Percentiles rank a stretch among this genome's conserved stretches.
Conservation (phyloP, 805 yeast species). For the Nakazawaea populi region DNA sequence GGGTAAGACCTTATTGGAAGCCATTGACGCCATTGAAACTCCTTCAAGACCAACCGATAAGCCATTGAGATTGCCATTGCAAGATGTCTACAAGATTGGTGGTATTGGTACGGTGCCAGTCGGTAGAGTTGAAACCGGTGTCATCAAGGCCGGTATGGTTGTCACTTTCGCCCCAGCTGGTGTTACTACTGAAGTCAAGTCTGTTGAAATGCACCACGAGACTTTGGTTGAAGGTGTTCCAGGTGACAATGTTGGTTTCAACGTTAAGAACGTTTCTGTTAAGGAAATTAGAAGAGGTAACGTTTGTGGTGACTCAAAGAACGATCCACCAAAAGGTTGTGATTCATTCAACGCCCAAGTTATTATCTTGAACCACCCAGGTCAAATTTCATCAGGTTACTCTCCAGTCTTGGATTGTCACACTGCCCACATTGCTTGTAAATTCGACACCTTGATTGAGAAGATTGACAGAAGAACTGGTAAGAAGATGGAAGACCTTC, state of each 20-base stretch:
- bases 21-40: slow-evolving; percentile 79
- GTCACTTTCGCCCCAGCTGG: slow-evolving; percentile 88
- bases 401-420: slow-evolving; percentile 89
- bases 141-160: slow-evolving; percentile 87
- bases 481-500: slow-evolving; percentile 82
- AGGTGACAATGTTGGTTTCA: slow-evolving; percentile 90
- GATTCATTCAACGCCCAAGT: slow-evolving; percentile 83
- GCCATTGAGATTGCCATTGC: slow-evolving; percentile 86
- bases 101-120: slow-evolving; percentile 90
- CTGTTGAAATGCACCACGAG: slow-evolving; percentile 87
- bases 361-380: slow-evolving; percentile 85
- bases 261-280: slow-evolving; percentile 85
- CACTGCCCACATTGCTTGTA: slow-evolving; percentile 92
- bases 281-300: slow-evolving; percentile 91
- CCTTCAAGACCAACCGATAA: slow-evolving; percentile 78
- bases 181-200: slow-evolving; percentile 85
- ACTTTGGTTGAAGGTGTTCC: slow-evolving; percentile 74
- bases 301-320: slow-evolving; percentile 87
- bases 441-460: slow-evolving; percentile 64
- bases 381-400: slow-evolving; percentile 89
- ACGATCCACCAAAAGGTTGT: slow-evolving; percentile 79
- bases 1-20: slow-evolving; percentile 82
- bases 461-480: slow-evolving; percentile 93
- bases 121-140: slow-evolving; percentile 93
- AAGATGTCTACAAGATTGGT: slow-evolving; percentile 91